Evolutionary conservation across 2,329 filamentous ascomycete species (phyloP), one percentile per base, ranked within the genome.

Genomic region (Diaporthe ilicicola): DNA sequence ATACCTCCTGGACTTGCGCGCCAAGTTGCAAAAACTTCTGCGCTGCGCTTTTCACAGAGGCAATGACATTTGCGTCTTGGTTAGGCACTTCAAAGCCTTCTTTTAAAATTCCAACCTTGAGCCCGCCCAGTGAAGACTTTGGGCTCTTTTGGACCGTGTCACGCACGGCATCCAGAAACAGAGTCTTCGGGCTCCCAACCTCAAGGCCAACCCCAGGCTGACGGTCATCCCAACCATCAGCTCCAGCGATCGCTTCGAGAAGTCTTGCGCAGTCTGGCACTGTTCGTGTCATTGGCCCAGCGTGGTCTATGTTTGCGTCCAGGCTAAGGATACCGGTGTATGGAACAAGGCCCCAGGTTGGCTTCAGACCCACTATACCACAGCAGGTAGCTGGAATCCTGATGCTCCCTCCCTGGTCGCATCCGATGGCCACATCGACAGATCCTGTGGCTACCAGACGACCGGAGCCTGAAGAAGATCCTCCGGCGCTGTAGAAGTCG

Each of bases 31-130:
- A 70, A 74, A 87, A 82, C 17, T 77, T 71, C 2, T 74, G 75
- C 13, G 84, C 83, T 5, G 81, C 78, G 7, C 77, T 64, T 7
- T 78, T 73, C 24, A 86, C 80, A 1, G 75, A 77, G n/a, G 80
- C 75, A 24, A 78, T 74, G 0, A 88, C 83, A n/a, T 82, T 78
- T 1, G 77, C 51, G 15, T 81, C 77, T 3, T 86, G 75, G 1
- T 82, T 82, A 0, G 79, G 74, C 4, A 84, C 76, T 8, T 78
- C 74, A 53, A 86, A 83, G 1, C 82, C 79, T 73, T 87, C 84
- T 39, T 78, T 82, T 48, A 88, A 75, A 12, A 87, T 76, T 4
- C 85, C 86, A 19, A 87, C 76, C 66, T 77, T 81, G 27, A 84
- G 75, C 5, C 78, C 79, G 39, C 50, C 34, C 34, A 72, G 66